Base-by-base conservation (phyloP, 2,329 filamentous ascomycete species). In the Lasiodiplodia sp. region DNA sequence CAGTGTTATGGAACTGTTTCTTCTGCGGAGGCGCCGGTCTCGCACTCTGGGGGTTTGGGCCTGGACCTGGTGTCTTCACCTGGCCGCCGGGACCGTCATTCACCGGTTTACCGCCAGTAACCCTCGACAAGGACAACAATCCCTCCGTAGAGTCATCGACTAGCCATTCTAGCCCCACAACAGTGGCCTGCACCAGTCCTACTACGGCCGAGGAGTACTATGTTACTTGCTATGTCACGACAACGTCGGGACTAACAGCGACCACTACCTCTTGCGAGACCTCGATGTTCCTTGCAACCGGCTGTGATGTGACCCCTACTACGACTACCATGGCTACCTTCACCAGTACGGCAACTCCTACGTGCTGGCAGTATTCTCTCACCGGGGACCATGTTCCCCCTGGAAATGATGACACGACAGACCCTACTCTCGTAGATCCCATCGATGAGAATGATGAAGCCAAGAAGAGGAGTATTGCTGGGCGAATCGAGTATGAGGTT, bases 401-500 rank as follows among this genome's bases (percentile, higher is more conserved):
- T 2, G 18, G 14, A 11, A n/a, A 34, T 23, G 38, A 63, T 6
- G 28, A 23, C 25, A 16, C 23, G 11, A 16, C 16, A 12, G 18
- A 49, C 18, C 38, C 58, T 10, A 40, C 25, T 11, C 38, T 28
- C 6, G 38, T 10, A 10, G 57, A 47, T 10, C 18, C 57, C 18
- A 18, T n/a, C n/a, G 57, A 49, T 0, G 56, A 58, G 7, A 14
- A 7, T n/a, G 28, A 25, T 6, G 40, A 47, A n/a, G 34, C 40
- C 21, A 51, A 31, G n/a, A 63, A 51, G 44, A 47, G 58, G 40
- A 31, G 44, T 31, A 34, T 51, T 51, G 58, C 58, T 49, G 58
- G 58, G 12, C 23, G 44, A 12, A 51, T 63, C 18, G 40, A 23
- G 10, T 63, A 63, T 40, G 58, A 47, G 28, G 23, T 37, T 38